These are phyloP conservation scores for Pythium phragmiticola DNA, from an alignment of 352 stramenopile genomes.

Conservation along the genomic window DNA sequence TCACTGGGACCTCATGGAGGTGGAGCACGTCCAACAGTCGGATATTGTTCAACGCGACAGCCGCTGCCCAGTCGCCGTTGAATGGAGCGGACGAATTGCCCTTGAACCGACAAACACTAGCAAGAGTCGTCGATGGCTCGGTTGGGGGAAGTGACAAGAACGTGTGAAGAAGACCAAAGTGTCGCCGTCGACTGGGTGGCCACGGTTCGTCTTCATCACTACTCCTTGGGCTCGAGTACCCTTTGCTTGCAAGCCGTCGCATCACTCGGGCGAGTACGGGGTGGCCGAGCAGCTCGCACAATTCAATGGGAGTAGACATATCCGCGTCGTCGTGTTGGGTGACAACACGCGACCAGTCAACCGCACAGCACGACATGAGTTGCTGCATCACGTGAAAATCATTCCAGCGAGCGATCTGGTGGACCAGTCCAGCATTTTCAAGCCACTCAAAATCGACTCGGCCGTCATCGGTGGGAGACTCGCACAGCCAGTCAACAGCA, in stretches of 20 bases:
- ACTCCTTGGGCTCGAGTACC: not conserved
- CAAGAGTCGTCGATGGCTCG: not conserved
- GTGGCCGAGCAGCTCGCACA: conserved; percentile 34
- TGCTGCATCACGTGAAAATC: conserved; percentile 23
- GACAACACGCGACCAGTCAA: conserved; percentile 1
- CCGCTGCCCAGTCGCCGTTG: conserved; percentile 8
- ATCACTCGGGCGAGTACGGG: not conserved
- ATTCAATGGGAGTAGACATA: conserved; percentile 27
- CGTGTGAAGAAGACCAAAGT: conserved; percentile 10
- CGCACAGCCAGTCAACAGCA: not conserved
- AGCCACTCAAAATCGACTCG: not conserved
- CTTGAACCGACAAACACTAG: not conserved
- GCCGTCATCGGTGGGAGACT: not conserved
- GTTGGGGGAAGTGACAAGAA: not conserved
- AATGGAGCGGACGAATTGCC: not conserved
- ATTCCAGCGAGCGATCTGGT: conserved; percentile 38
- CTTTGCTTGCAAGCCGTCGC: not conserved
- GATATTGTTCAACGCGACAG: conserved; percentile 11
- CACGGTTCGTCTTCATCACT: not conserved
- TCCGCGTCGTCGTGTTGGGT: conserved; percentile 8
- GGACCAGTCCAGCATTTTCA: conserved; percentile 10
- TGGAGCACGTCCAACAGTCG: not conserved
- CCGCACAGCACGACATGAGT: not conserved
- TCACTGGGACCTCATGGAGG: not conserved
- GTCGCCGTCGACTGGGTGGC: not conserved